Percentiles rank a stretch among this genome's conserved stretches.
Conservation (phyloP, 257 asterid genomes). For the Dorcoceras hygrometricum region DNA sequence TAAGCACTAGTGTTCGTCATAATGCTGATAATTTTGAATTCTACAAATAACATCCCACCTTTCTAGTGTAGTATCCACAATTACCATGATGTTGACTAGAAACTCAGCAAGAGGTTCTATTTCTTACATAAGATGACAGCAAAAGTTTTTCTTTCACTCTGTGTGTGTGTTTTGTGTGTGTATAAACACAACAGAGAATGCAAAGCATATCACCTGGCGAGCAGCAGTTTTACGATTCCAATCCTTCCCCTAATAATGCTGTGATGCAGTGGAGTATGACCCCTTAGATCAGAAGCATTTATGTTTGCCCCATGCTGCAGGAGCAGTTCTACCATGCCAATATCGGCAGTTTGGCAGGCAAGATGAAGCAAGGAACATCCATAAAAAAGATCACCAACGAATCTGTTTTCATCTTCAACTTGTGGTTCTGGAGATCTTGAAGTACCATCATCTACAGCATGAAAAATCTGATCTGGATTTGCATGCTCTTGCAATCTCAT, state of each 20-base stretch:
- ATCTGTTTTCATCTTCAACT: slow-evolving; percentile 37
- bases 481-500: slow-evolving; percentile 35
- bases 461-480: slow-evolving; percentile 32
- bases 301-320: slow-evolving; percentile 77
- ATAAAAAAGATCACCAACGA: slow-evolving; percentile 40
- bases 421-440: slow-evolving; percentile 35
- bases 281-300: slow-evolving; percentile 59
- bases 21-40: neutral
- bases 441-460: slow-evolving; percentile 36
- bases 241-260: slow-evolving; percentile 63
- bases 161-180: too few species aligned
- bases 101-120: neutral
- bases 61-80: neutral
- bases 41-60: neutral
- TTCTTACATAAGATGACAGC: too few species aligned
- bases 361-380: slow-evolving; percentile 88
- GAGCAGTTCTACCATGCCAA: slow-evolving; percentile 89
- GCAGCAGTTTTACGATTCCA: slow-evolving; percentile 59
- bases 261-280: slow-evolving; percentile 82
- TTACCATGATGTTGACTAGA: neutral
- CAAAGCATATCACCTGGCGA: slow-evolving; percentile 50
- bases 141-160: too few species aligned
- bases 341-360: slow-evolving; percentile 85
- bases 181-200: slow-evolving; percentile 4
- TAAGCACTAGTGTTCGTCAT: neutral